Evolutionary conservation across 78 protist genomes (phyloP).

Genomic region (Reticulomyxa filosa): DNA sequence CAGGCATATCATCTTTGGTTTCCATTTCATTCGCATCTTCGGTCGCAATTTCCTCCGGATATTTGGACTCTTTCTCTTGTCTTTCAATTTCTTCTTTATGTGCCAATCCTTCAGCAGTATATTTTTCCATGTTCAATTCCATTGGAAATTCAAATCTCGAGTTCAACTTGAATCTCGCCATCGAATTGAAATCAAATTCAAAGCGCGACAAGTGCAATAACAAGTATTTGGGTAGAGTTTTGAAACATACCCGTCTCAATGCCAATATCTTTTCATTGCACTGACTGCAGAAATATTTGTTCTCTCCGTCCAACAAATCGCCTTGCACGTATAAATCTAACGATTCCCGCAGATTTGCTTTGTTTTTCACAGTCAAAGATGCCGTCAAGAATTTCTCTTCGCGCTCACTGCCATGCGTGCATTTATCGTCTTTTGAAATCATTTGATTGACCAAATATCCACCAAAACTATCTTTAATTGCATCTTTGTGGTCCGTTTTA

Average conservation of each 20-base stretch:
- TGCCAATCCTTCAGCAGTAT: too few relatives aligned
- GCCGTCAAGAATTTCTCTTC: background rate
- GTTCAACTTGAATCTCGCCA: slow-evolving; percentile 59
- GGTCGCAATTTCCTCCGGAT: too few relatives aligned
- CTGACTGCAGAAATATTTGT: slow-evolving; percentile 59
- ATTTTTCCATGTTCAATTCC: slow-evolving; percentile 22
- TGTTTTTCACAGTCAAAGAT: slow-evolving; percentile 40
- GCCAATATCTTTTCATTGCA: slow-evolving; percentile 56
- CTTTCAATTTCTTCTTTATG: too few relatives aligned
- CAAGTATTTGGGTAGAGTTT: slow-evolving; percentile 68
- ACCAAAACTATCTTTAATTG: too few relatives aligned
- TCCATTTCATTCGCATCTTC: too few relatives aligned
- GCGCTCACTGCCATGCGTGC: too few relatives aligned
- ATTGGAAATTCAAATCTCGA: slow-evolving; percentile 18
- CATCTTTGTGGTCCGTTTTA: too few relatives aligned
- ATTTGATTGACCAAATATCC: too few relatives aligned
- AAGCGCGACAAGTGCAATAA: slow-evolving; percentile 77
- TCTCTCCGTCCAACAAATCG: slow-evolving; percentile 70
- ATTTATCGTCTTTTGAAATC: too few relatives aligned
- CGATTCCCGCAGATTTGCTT: slow-evolving; percentile 31
- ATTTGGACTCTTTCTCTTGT: too few relatives aligned
- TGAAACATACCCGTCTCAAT: slow-evolving; percentile 46
- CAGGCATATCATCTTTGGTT: too few relatives aligned
- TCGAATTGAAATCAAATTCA: slow-evolving; percentile 57
- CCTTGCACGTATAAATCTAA: slow-evolving; percentile 43